phyloP scores from a whole-genome alignment of 192 early-diverging fungal species.

The Backusella mclennaniae region DNA sequence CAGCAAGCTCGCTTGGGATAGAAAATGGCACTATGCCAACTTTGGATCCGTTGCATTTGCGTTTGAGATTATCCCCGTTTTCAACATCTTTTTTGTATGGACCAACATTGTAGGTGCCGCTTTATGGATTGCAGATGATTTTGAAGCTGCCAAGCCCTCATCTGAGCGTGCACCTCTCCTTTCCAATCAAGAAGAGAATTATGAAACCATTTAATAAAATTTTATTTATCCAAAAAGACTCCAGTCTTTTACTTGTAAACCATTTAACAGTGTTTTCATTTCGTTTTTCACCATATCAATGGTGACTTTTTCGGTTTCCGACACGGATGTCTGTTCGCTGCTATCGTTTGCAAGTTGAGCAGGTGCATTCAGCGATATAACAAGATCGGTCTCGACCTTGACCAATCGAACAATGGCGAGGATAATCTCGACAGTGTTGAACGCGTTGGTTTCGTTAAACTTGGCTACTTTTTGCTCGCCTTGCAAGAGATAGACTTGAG shows the following conservation, averaged over 20 bases:
- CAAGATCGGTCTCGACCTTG: slow-evolving; percentile 66
- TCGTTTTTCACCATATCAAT: slow-evolving; percentile 41
- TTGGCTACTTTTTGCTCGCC: slow-evolving; percentile 76
- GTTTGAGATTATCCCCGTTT: slow-evolving; percentile 59
- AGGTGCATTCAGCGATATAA: slow-evolving; percentile 77
- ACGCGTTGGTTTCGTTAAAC: slow-evolving; percentile 67
- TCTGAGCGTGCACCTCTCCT: background rate
- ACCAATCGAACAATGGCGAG: slow-evolving; percentile 75
- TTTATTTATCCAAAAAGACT: slow-evolving; percentile 48
- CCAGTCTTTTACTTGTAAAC: slow-evolving; percentile 55
- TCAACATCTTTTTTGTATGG: slow-evolving; percentile 61
- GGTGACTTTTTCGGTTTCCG: slow-evolving; percentile 16
- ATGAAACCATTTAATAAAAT: background rate
- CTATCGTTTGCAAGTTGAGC: slow-evolving; percentile 50
- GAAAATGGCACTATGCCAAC: slow-evolving; percentile 24
- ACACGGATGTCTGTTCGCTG: slow-evolving; percentile 35
- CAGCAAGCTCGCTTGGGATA: slow-evolving; percentile 32
- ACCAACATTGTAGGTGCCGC: slow-evolving; percentile 67
- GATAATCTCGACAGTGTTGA: slow-evolving; percentile 63
- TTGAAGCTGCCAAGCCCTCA: slow-evolving; percentile 21
- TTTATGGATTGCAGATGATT: slow-evolving; percentile 60
- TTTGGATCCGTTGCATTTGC: slow-evolving; percentile 53
- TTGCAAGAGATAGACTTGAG: slow-evolving; percentile 47
- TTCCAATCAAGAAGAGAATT: background rate
- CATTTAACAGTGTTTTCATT: slow-evolving; percentile 41